Base-by-base conservation (phyloP, 1,139 yeast species). In the Sugiyamaella castrensis region DNA sequence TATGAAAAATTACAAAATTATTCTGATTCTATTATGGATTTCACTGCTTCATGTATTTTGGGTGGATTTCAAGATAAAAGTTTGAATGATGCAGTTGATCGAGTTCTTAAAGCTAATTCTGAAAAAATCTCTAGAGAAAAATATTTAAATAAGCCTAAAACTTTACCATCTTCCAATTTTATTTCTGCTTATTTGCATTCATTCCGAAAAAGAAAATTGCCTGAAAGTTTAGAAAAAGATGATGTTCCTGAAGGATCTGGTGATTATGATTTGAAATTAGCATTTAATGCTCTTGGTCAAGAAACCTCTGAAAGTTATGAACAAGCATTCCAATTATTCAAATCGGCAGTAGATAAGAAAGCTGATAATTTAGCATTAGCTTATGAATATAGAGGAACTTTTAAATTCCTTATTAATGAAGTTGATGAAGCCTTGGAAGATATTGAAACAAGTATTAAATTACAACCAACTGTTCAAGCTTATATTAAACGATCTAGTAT, bases 11-110 rank as follows among this genome's bases (percentile, higher is more conserved):
- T 87, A 57, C 95, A 82, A 60, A 74, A 78, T 57, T 88, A 79
- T 69, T 79, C 82, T 48, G 96, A 91, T 52, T 92, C 98, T 47
- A 82, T 89, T 80, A 82, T 84, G 68, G 98, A 94, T 70, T 80
- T 87, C 68, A 91, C 98, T 50, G 91, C 95, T 3, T 68, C 71
- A 19, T 65, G 72, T 53, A 68, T 72, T 32, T 59, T 72, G 53
- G 65, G 67, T 52, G 64, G 66, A 50, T 85, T 87, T 71, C 80
- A 81, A 62, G 87, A 87, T 68, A 83, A 82, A 63, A 76, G 87
- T 31, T 79, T 87, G 52, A 96, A 89, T 68, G 78, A 80, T 57
- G 80, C 87, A 50, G 81, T 94, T 63, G 98, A 94, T 73, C 81
- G 96, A 68, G 89, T 87, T 40, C 78, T 92, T 74, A 80, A 80